These are phyloP conservation scores for Porogramme epimiltina DNA, from an alignment of 1,284 basidiomycete species.

Conservation along the genomic window DNA sequence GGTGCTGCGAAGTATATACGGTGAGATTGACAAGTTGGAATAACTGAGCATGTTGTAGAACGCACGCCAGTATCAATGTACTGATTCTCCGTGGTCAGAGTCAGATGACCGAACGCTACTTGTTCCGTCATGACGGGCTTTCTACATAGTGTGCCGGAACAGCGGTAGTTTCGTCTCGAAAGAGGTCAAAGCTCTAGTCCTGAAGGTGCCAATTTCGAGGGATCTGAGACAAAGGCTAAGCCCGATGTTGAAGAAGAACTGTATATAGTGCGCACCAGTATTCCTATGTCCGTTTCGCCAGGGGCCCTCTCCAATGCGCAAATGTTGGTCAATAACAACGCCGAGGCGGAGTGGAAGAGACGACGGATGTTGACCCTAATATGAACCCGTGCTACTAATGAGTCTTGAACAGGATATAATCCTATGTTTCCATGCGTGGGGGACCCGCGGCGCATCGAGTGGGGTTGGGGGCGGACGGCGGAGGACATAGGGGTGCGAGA, in stretches of 20 bases:
- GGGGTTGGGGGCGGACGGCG: neutral
- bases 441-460: conserved; percentile 13
- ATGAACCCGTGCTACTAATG: conserved; percentile 14
- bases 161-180: conserved; percentile 27
- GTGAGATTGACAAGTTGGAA: no score
- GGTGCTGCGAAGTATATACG: conserved; percentile 29
- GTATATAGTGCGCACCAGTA: conserved; percentile 23
- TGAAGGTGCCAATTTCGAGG: conserved; percentile 14
- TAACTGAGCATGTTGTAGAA: neutral
- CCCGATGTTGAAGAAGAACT: neutral
- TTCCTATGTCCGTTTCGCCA: conserved; percentile 27
- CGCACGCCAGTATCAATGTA: conserved; percentile 20
- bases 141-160: conserved; percentile 21
- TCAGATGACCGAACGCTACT: conserved; percentile 20
- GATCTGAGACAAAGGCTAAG: conserved; percentile 10
- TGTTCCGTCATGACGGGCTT: conserved; percentile 11
- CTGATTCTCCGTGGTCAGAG: conserved; percentile 14
- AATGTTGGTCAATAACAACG: conserved; percentile 20
- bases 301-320: conserved; percentile 25
- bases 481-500: conserved; percentile 1
- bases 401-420: conserved; percentile 1
- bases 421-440: conserved; percentile 23
- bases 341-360: conserved; percentile 5
- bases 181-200: conserved; percentile 14
- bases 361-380: conserved; percentile 25